Conservation (phyloP, 2,329 filamentous ascomycete species). For the Alternaria sp. region DNA sequence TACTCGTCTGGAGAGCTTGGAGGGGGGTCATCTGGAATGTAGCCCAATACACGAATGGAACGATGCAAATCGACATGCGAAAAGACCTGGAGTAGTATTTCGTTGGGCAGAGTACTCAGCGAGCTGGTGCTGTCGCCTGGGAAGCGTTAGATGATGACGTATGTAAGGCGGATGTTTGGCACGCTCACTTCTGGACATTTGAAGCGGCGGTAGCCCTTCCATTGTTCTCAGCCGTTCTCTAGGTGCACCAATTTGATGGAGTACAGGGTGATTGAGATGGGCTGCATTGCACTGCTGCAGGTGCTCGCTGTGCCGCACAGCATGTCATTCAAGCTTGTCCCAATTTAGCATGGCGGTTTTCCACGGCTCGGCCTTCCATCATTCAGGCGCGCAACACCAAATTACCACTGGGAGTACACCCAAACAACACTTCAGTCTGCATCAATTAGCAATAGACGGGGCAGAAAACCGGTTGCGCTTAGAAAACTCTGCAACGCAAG, state of each 20-base stretch:
- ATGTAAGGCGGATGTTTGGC: background rate
- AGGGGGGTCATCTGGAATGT: conserved; percentile 17
- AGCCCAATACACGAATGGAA: conserved; percentile 14
- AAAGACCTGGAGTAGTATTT: conserved; percentile 19
- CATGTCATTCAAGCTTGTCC: background rate
- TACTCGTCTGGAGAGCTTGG: conserved; percentile 4
- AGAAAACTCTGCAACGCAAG: background rate
- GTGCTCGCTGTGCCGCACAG: background rate
- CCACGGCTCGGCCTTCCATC: background rate
- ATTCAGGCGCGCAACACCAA: background rate
- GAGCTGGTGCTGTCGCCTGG: background rate
- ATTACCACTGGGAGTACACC: background rate
- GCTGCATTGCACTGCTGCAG: background rate
- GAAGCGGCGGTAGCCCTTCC: background rate
- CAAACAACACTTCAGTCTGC: background rate
- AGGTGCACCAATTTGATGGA: background rate
- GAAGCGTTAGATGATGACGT: background rate
- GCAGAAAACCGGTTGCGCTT: background rate
- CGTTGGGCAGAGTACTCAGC: conserved; percentile 12
- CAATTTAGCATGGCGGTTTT: background rate
- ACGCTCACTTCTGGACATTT: background rate
- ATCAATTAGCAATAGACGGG: background rate
- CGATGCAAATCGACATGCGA: conserved; percentile 12
- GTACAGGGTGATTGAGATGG: background rate
- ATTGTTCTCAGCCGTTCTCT: background rate